These are phyloP conservation scores for Galerina marginata DNA, from an alignment of 768 basidiomycete genomes.

Conservation along the genomic window DNA sequence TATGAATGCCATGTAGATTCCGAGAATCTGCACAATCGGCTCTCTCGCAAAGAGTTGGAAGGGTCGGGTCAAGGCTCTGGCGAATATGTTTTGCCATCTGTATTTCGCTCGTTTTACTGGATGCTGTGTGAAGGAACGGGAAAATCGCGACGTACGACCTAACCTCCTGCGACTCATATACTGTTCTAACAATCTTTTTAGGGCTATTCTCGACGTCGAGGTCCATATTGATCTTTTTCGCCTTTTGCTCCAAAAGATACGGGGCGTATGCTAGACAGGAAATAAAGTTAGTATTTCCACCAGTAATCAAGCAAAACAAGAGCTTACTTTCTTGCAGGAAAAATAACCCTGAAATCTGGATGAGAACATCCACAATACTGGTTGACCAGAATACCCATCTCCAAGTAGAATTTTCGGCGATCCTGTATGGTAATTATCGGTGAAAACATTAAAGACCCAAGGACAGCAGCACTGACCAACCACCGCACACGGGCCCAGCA, in stretches of 20 bases:
- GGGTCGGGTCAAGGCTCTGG: conserved; percentile 65
- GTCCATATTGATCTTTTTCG: conserved; percentile 45
- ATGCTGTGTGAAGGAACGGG: no score
- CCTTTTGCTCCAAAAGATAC: conserved; percentile 54
- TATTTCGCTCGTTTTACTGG: conserved; percentile 42
- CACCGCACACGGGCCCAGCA: conserved; percentile 65
- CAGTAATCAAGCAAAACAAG: neutral
- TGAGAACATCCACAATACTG: conserved; percentile 54
- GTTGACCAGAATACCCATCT: conserved; percentile 81
- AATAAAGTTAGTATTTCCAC: neutral
- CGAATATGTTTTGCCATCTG: conserved; percentile 53
- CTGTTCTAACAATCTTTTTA: conserved; percentile 46
- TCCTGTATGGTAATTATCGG: conserved; percentile 33
- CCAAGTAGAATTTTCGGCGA: conserved; percentile 69
- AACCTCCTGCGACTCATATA: conserved; percentile 36
- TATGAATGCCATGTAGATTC: conserved; percentile 70
- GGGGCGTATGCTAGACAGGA: conserved; percentile 47
- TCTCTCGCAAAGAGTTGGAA: conserved; percentile 66
- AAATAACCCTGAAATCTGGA: conserved; percentile 63
- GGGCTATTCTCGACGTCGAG: conserved; percentile 53
- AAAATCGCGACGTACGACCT: no score
- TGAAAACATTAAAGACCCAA: conserved; percentile 13
- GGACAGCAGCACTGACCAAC: conserved; percentile 44
- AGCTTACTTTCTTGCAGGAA: conserved; percentile 67
- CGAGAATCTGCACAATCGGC: conserved; percentile 71